Percentiles rank a stretch among this genome's conserved stretches.
phyloP scores from a whole-genome alignment of 2,329 filamentous ascomycete genomes.

The Hawksworthiomyces lignivorus region DNA sequence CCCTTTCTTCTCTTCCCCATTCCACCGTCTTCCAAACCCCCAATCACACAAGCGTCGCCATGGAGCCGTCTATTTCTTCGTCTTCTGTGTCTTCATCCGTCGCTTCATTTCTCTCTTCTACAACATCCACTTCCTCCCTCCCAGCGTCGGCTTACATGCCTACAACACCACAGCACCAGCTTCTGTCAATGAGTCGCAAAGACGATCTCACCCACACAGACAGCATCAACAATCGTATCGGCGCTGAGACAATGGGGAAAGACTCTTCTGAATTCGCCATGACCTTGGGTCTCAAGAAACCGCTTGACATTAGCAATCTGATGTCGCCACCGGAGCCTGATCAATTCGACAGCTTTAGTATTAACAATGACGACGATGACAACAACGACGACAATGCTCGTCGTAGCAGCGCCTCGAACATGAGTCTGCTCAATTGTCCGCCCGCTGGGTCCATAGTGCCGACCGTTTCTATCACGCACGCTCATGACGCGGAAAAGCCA shows the following conservation, averaged over 20 bases:
- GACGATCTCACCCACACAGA: neutral
- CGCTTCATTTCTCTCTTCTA: neutral
- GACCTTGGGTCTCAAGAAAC: conserved; percentile 27
- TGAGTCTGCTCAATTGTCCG: conserved; percentile 4
- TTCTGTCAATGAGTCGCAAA: neutral
- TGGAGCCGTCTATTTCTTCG: conserved; percentile 13
- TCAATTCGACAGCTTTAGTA: conserved; percentile 44
- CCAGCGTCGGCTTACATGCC: conserved; percentile 3
- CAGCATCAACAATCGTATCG: too few relatives aligned
- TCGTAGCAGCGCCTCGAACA: conserved; percentile 13
- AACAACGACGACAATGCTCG: conserved; percentile 9
- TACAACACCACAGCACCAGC: neutral
- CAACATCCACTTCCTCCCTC: neutral
- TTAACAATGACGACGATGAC: conserved; percentile 16
- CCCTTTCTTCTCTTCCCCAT: too few relatives aligned
- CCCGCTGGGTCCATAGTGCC: too few relatives aligned
- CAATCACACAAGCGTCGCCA: conserved; percentile 7
- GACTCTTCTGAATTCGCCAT: neutral
- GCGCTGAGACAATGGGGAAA: neutral
- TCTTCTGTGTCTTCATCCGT: conserved; percentile 5
- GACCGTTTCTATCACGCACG: too few relatives aligned
- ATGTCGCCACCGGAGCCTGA: conserved; percentile 56
- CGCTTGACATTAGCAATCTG: conserved; percentile 43
- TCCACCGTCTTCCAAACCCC: too few relatives aligned
- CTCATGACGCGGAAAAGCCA: too few relatives aligned